Base-by-base conservation (phyloP, 2,329 filamentous ascomycete genomes). In the Dactylellina parvicollis region DNA sequence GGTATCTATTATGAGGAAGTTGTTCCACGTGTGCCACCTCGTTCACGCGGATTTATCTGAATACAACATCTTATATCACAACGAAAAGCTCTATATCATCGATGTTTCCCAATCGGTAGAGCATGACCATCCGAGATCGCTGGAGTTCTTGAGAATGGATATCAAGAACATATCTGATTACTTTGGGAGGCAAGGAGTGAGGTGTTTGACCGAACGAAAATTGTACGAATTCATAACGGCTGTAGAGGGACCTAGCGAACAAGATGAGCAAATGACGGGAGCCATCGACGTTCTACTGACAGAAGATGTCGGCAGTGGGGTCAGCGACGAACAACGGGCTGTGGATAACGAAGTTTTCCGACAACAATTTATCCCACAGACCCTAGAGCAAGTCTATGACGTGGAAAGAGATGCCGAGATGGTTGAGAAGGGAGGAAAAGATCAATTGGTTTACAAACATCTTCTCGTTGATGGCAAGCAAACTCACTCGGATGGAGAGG, bases 51-150 rank as follows among this genome's bases (percentile, higher is more conserved):
- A 99, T 86, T 81, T 99, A 80, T 96, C 92, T 84, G 95, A 99
- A 85, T 99, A 99, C 86, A 99, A 99, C 79, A 87, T 98, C 57
- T 86, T 99, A 18, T 99, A 96, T 83, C 86, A 97, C 83, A 86
- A 92, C 65, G 85, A 87, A 69, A 88, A 87, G 77, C 87, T 97
- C 0, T 96, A 92, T 84, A 90, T 99, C 78, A 99, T 99, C 80
- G 95, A 99, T 81, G 95, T 99, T 44, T 96, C 92, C 64, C 95
- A 99, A 83, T 95, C 91, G 79, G 95, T 99, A 18, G 96, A 98
- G 83, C 93, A 96, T 77, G 94, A 98, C 77, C 95, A 99, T 80
- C 95, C 95, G 0, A 87, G 92, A 67, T 94, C 91, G 1, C 85
- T 96, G 28, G 94, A 98, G 80, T 99, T 99, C 79, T 82, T 99